A percentile compares a stretch with the other conserved stretches of the same genome.
Conservation (phyloP, 768 basidiomycete genomes). For the Tulasnella sp. region DNA sequence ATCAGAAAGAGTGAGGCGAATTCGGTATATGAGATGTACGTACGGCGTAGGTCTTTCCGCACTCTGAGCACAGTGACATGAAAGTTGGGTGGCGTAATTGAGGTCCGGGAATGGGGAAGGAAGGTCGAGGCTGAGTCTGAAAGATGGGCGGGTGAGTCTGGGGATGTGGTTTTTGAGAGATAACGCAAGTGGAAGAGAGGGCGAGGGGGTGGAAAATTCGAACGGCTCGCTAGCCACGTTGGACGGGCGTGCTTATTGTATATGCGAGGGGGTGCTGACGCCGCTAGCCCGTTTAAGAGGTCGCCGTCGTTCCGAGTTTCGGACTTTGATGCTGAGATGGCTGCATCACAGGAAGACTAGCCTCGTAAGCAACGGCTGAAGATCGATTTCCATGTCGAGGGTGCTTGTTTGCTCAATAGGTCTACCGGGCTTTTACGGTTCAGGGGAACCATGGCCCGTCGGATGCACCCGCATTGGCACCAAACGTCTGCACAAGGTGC, state of each 20-base stretch:
- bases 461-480: slow-evolving; percentile 3
- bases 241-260: background rate
- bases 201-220: too few species aligned
- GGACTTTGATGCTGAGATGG: background rate
- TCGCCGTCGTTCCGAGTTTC: background rate
- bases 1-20: too few species aligned
- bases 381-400: background rate
- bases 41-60: background rate
- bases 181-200: background rate
- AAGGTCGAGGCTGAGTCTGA: background rate
- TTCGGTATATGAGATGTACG: too few species aligned
- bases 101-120: background rate
- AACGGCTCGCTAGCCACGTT: too few species aligned
- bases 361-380: background rate
- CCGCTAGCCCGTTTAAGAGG: background rate
- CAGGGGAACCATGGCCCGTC: background rate
- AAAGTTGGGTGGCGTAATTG: background rate
- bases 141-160: background rate
- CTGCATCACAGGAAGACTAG: background rate
- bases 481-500: background rate
- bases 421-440: background rate
- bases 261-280: background rate
- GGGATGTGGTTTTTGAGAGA: slow-evolving; percentile 1
- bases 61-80: background rate
- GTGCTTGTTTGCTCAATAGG: background rate